Conservation (phyloP, 1,284 basidiomycete genomes). For the Xerocomus cyaneibrunnescens region DNA sequence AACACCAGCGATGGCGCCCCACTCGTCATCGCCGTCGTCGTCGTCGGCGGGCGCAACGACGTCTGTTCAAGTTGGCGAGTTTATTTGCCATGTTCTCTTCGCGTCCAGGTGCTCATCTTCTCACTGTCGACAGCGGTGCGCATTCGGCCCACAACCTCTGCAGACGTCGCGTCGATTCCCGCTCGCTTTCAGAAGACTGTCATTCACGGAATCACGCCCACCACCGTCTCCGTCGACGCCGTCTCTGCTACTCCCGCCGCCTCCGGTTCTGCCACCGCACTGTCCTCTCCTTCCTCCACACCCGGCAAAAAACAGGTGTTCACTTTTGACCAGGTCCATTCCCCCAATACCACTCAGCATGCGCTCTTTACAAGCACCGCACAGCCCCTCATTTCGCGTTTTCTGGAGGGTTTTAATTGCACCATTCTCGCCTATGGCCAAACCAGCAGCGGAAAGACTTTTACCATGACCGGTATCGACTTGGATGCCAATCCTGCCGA, state of each 20-base stretch:
- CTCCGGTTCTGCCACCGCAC: constrained; percentile 52
- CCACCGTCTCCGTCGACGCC: constrained; percentile 74
- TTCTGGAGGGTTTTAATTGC: constrained; percentile 95
- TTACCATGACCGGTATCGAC: constrained; percentile 93
- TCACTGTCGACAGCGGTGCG: constrained; percentile 67
- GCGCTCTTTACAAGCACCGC: constrained; percentile 84
- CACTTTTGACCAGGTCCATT: constrained; percentile 92
- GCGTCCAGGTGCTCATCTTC: constrained; percentile 7
- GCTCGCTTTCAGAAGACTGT: constrained; percentile 91
- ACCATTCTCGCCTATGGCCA: constrained; percentile 98
- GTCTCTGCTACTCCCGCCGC: constrained; percentile 47
- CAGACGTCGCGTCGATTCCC: constrained; percentile 84
- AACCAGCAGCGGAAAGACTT: constrained; percentile 95
- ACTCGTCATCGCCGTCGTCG: constrained; percentile 40
- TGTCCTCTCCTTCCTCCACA: constrained; percentile 32
- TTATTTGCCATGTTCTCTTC: background rate
- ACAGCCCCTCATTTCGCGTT: constrained; percentile 84
- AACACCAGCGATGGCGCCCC: constrained; percentile 59
- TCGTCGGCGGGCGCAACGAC: constrained; percentile 63
- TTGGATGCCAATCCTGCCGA: constrained; percentile 78
- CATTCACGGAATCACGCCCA: constrained; percentile 71
- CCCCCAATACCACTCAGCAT: constrained; percentile 79
- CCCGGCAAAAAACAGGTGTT: constrained; percentile 82
- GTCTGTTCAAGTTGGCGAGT: constrained; percentile 85
- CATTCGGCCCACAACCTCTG: constrained; percentile 84